These are phyloP conservation scores for Vigna unguiculata DNA, from an alignment of 306 rosid genomes.

Conservation along the genomic window DNA sequence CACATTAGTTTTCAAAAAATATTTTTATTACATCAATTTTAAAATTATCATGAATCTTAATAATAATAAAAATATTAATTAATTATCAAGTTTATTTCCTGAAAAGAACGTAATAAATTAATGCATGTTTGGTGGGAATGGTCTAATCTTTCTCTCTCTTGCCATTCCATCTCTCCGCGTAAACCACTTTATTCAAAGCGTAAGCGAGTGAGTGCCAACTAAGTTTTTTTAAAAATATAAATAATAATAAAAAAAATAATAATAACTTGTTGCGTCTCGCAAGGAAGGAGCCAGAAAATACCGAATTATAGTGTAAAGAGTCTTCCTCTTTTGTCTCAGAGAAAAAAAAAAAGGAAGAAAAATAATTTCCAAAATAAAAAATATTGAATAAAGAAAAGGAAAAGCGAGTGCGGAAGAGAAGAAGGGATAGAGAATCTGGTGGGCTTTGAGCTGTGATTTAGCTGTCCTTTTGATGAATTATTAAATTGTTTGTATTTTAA, in stretches of 20 bases:
- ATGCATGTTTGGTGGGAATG: not conserved
- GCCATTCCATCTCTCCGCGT: conserved; percentile 28
- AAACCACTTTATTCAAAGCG: conserved; percentile 43
- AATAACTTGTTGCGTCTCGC: not conserved
- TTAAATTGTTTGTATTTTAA: not conserved
- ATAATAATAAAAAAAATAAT: too few species aligned
- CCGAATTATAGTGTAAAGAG: too few species aligned
- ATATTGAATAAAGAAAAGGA: not conserved
- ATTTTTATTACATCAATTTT: not conserved
- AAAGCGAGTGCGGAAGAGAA: conserved; percentile 24
- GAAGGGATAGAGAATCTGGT: conserved; percentile 55
- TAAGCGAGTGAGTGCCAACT: conserved; percentile 26
- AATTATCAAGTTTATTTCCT: too few species aligned
- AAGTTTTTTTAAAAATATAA: not conserved
- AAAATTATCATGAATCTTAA: too few species aligned
- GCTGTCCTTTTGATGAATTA: conserved; percentile 74
- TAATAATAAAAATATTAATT: too few species aligned
- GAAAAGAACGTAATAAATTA: not conserved
- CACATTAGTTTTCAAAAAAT: not conserved
- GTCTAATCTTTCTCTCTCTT: not conserved
- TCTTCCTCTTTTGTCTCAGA: not conserved
- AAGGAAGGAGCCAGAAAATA: not conserved
- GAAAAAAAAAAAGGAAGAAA: not conserved
- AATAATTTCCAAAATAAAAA: not conserved
- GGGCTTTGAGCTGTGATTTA: conserved; percentile 94